Conservation (phyloP, 78 protist genomes). For the Dictyostelium discoideum region DNA sequence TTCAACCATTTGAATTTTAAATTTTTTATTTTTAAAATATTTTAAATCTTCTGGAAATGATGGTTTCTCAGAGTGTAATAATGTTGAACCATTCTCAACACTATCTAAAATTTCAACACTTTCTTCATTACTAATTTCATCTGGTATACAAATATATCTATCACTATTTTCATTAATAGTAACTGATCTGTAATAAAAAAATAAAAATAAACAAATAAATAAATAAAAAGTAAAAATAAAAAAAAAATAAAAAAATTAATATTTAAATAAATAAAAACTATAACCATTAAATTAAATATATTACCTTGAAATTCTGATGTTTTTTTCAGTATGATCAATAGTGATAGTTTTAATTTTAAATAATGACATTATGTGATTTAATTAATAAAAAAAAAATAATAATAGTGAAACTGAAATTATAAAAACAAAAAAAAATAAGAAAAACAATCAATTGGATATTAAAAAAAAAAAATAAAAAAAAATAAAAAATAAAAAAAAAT, state of each 20-base stretch:
- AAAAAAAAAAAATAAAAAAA: too few relatives aligned
- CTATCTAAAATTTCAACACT: neutral
- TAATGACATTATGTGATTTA: neutral
- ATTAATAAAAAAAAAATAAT: neutral
- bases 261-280: neutral
- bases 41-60: neutral
- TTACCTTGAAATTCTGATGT: neutral
- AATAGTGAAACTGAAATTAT: neutral
- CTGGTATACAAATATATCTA: neutral
- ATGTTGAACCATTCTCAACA: neutral
- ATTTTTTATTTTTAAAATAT: neutral
- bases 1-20: slow-evolving; percentile 1
- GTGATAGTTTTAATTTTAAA: neutral
- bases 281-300: neutral
- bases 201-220: too few relatives aligned
- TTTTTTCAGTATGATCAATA: neutral
- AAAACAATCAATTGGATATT: too few relatives aligned
- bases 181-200: neutral
- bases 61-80: neutral
- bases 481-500: too few relatives aligned
- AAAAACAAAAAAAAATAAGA: too few relatives aligned
- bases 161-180: neutral
- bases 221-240: too few relatives aligned
- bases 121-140: neutral
- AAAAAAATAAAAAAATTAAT: neutral